Evolutionary conservation across 1,284 basidiomycete genomes (phyloP).

Genomic region (Neonothopanus nambi): DNA sequence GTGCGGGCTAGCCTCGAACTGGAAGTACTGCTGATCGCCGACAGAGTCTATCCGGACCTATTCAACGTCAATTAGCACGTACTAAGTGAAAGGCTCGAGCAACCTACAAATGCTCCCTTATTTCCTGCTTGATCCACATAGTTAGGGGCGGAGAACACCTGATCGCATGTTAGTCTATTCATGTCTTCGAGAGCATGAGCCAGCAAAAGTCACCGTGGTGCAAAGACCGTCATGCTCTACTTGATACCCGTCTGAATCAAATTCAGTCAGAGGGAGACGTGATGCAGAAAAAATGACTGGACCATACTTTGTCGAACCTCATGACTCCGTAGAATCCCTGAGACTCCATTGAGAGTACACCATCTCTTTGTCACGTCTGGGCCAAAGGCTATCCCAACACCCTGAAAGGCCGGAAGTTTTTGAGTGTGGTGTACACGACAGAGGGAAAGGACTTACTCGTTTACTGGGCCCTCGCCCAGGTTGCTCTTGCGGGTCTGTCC

Average conservation of each 20-base stretch:
- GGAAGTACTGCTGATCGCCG: slow-evolving; percentile 75
- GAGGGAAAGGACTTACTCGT: slow-evolving; percentile 54
- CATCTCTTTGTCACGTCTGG: slow-evolving; percentile 89
- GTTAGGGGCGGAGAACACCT: slow-evolving; percentile 85
- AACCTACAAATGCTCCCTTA: slow-evolving; percentile 77
- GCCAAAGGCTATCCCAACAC: slow-evolving; percentile 94
- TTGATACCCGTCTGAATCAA: slow-evolving; percentile 72
- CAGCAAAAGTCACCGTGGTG: slow-evolving; percentile 62
- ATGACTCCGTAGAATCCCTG: slow-evolving; percentile 92
- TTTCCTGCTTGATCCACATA: slow-evolving; percentile 84
- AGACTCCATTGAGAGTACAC: slow-evolving; percentile 87
- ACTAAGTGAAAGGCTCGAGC: slow-evolving; percentile 3
- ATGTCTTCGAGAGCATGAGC: slow-evolving; percentile 11
- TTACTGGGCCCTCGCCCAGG: slow-evolving; percentile 96
- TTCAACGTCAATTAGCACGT: slow-evolving; percentile 9
- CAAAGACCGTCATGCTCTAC: slow-evolving; percentile 89
- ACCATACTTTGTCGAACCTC: slow-evolving; percentile 89
- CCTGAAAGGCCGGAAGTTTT: slow-evolving; percentile 50
- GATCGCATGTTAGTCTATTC: slow-evolving; percentile 12
- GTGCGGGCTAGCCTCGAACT: slow-evolving; percentile 87
- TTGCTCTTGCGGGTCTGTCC: slow-evolving; percentile 93
- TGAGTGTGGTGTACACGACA: not conserved
- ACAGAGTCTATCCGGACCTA: slow-evolving; percentile 82
- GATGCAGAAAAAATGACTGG: not conserved
- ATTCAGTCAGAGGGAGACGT: slow-evolving; percentile 1